Evolutionary conservation across 2,329 filamentous ascomycete genomes (phyloP).

Genomic region (Hypoxylon sp.): DNA sequence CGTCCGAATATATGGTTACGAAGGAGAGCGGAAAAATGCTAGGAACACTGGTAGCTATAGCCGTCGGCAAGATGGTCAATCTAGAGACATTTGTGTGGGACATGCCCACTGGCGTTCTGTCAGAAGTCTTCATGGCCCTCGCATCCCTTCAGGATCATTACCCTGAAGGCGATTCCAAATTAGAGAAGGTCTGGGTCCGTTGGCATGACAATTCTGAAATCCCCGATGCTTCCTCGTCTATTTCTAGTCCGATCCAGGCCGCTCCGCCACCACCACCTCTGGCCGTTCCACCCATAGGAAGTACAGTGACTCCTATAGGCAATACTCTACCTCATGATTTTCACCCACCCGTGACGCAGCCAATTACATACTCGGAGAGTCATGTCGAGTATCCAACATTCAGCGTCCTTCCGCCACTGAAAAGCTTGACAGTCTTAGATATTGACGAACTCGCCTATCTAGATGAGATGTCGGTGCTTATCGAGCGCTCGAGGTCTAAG

Average conservation of each 20-base stretch:
- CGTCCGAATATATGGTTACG: slow-evolving; percentile 84
- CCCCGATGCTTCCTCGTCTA: slow-evolving; percentile 55
- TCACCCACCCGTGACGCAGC: slow-evolving; percentile 55
- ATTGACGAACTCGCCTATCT: slow-evolving; percentile 87
- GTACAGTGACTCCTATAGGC: slow-evolving; percentile 37
- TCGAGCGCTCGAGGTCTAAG: slow-evolving; percentile 76
- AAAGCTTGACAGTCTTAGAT: slow-evolving; percentile 82
- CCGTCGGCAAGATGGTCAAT: slow-evolving; percentile 85
- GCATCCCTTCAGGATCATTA: slow-evolving; percentile 76
- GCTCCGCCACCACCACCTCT: slow-evolving; percentile 47
- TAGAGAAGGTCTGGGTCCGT: slow-evolving; percentile 83
- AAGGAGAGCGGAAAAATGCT: slow-evolving; percentile 91
- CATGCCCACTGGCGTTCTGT: slow-evolving; percentile 86
- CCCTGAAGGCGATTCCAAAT: slow-evolving; percentile 71
- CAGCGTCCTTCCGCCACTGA: slow-evolving; percentile 80
- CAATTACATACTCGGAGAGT: slow-evolving; percentile 66
- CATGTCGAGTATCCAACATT: slow-evolving; percentile 84
- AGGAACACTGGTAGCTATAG: slow-evolving; percentile 84
- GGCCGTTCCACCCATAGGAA: slow-evolving; percentile 37
- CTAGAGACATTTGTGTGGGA: slow-evolving; percentile 89
- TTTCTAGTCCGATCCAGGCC: slow-evolving; percentile 51
- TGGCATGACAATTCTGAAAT: slow-evolving; percentile 81
- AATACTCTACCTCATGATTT: slow-evolving; percentile 49
- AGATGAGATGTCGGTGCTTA: slow-evolving; percentile 84
- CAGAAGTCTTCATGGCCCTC: slow-evolving; percentile 85